Evolutionary conservation across 2,329 filamentous ascomycete genomes (phyloP).

Genomic region (Geoglossum cookeanum): DNA sequence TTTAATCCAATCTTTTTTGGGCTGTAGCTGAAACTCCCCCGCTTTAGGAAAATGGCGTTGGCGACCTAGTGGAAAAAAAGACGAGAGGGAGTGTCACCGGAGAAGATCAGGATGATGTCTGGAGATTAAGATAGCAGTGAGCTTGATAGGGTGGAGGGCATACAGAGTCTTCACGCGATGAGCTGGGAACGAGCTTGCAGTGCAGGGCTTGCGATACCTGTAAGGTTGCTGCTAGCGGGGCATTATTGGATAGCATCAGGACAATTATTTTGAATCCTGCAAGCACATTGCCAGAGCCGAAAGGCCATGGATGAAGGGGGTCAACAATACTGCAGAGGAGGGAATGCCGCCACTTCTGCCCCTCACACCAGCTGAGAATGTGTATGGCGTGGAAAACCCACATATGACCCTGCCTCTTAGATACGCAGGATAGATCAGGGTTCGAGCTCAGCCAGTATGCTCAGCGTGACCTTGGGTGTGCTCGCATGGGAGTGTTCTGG

Average conservation of each 20-base stretch:
- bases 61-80: not conserved
- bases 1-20: not conserved
- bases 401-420: not conserved
- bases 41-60: not conserved
- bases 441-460: not conserved
- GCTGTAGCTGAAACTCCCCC: no score
- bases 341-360: not conserved
- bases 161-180: no score
- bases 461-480: not conserved
- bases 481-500: not conserved
- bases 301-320: no score
- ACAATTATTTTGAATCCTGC: no score
- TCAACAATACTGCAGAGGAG: not conserved
- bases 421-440: not conserved
- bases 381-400: not conserved
- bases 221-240: no score
- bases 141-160: not conserved
- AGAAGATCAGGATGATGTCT: not conserved
- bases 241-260: no score
- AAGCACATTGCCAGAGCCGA: no score
- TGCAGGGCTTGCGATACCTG: no score
- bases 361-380: not conserved
- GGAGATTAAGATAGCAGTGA: not conserved
- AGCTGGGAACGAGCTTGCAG: no score
- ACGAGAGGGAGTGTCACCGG: not conserved